Base-by-base conservation (phyloP, 768 basidiomycete species). In the Tubosaeta sp. region DNA sequence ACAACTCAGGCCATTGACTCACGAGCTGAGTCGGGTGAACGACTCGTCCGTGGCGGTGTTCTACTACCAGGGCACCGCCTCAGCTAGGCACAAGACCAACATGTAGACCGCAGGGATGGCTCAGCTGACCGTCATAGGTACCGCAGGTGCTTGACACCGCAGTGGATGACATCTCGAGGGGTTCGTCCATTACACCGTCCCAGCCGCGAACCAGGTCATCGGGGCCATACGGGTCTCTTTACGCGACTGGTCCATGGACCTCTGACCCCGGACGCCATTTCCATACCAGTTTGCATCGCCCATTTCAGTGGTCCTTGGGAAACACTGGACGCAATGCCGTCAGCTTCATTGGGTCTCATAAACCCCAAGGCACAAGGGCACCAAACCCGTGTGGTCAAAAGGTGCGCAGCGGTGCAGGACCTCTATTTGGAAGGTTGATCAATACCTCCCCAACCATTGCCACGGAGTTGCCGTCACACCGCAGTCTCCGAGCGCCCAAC, bases 231-330 rank as follows among this genome's bases (percentile, higher is more conserved):
- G 47, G 37, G 11, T 39, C n/a, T 27, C 47, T 34, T 17, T 14
- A 25, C 27, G 27, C 16, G 9, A 22, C 33, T 46, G 45, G 45
- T 43, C 33, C 34, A n/a, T 33, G 45, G 48, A 6, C 26, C 19
- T 16, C 35, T 39, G 59, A 58, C 60, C 60, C 60, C 57, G 34
- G 54, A 59, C 60, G 43, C 52, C 46, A 53, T 1, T n/a, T 4
- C 12, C 6, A 26, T 13, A 19, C 26, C 25, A 10, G 25, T 31
- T 6, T 9, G 34, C 32, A 50, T 38, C 26, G 41, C 35, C 41
- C 43, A 50, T 42, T 43, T 48, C 49, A n/a, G n/a, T 17, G 7
- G 14, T 37, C 25, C n/a, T 19, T 48, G 46, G 35, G 47, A 38
- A 48, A 9, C 12, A 10, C n/a, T 25, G 17, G 14, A 50, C 29